Conservation (phyloP, 2,329 filamentous ascomycete genomes). For the Sporothrix dimorphospora region DNA sequence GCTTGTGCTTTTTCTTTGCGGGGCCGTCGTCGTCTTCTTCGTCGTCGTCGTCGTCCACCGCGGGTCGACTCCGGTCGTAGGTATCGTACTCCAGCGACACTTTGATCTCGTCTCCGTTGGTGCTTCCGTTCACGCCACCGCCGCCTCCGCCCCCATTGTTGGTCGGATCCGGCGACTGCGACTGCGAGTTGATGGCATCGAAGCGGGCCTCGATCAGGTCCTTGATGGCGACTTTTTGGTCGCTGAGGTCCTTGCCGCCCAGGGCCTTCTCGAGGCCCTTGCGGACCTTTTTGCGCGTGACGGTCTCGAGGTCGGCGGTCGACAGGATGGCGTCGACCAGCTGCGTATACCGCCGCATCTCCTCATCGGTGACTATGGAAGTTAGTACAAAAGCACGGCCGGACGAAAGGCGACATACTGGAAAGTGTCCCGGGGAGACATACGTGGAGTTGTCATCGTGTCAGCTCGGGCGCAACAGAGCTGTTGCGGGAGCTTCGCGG, state of each 20-base stretch:
- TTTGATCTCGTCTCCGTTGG: slow-evolving; percentile 31
- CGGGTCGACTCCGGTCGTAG: slow-evolving; percentile 34
- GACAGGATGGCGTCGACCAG: slow-evolving; percentile 64
- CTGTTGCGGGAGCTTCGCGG: background rate
- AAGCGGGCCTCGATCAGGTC: slow-evolving; percentile 73
- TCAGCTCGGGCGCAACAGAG: background rate
- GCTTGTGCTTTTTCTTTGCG: slow-evolving; percentile 69
- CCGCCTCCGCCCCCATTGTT: too few species aligned
- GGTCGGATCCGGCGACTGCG: background rate
- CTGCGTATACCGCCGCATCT: slow-evolving; percentile 56
- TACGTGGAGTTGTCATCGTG: slow-evolving; percentile 28
- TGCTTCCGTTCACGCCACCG: background rate
- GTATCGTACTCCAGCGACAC: slow-evolving; percentile 43
- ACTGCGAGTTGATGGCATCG: slow-evolving; percentile 60
- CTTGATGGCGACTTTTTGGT: slow-evolving; percentile 70
- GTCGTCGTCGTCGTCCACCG: slow-evolving; percentile 47
- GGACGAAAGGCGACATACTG: too few species aligned
- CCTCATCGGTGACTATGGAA: slow-evolving; percentile 52
- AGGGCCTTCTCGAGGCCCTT: slow-evolving; percentile 58
- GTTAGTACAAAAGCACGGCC: too few species aligned
- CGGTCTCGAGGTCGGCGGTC: slow-evolving; percentile 62
- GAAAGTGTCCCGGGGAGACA: background rate
- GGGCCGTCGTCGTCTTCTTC: slow-evolving; percentile 44
- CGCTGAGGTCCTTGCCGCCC: slow-evolving; percentile 60
- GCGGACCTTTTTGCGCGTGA: slow-evolving; percentile 65